These are phyloP conservation scores for Saccharomycopsis babjevae DNA, from an alignment of 805 yeast species.

Conservation along the genomic window DNA sequence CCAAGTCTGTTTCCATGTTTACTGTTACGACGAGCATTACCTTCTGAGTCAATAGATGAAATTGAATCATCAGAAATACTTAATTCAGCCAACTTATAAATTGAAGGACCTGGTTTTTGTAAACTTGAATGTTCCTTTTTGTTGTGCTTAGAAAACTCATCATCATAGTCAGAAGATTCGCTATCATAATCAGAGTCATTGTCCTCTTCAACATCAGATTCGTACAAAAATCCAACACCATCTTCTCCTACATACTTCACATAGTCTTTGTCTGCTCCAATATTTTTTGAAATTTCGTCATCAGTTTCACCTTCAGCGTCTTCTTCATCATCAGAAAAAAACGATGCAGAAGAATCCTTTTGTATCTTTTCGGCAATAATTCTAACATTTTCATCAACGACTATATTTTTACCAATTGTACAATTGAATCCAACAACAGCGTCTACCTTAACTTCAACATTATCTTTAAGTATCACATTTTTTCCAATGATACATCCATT, in stretches of 20 bases:
- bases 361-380: conserved; percentile 30
- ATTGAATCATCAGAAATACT: conserved; percentile 51
- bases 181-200: conserved; percentile 10
- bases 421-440: conserved; percentile 73
- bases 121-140: conserved; percentile 22
- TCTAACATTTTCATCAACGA: conserved; percentile 40
- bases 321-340: conserved; percentile 8
- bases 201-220: conserved; percentile 18
- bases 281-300: conserved; percentile 1
- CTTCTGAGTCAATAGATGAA: conserved; percentile 27
- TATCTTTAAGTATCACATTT: conserved; percentile 42
- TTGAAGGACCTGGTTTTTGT: conserved; percentile 22
- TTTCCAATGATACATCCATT: conserved; percentile 64
- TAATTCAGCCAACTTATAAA: conserved; percentile 38
- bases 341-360: neutral
- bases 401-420: conserved; percentile 43
- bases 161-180: neutral
- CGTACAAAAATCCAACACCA: conserved; percentile 28
- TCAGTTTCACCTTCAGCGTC: conserved; percentile 3
- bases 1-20: neutral
- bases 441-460: conserved; percentile 51
- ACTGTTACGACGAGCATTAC: neutral
- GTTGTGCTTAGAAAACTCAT: neutral
- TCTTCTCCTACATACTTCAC: conserved; percentile 26
- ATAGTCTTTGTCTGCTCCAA: neutral